phyloP scores from a whole-genome alignment of 768 basidiomycete genomes.

The Suillus placidus region DNA sequence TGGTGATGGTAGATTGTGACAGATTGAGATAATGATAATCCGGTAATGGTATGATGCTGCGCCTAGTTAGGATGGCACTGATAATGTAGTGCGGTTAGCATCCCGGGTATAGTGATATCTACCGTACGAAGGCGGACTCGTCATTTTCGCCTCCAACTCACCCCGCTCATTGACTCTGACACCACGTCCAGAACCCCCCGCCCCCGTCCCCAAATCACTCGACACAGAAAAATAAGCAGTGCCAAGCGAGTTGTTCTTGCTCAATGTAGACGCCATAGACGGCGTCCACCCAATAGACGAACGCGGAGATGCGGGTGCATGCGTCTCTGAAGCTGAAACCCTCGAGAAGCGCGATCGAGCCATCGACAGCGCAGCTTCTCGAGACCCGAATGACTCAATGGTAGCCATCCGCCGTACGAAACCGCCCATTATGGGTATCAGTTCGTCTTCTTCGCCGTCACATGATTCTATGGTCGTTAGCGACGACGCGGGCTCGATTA shows the following conservation, averaged over 20 bases:
- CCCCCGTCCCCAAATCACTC: constrained; percentile 20
- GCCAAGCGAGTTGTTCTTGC: constrained; percentile 19
- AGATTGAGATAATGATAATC: constrained; percentile 3
- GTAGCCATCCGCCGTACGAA: constrained; percentile 78
- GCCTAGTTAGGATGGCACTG: background rate
- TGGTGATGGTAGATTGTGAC: background rate
- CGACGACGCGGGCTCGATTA: background rate
- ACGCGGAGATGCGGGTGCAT: constrained; percentile 22
- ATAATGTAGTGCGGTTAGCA: background rate
- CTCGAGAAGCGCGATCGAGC: constrained; percentile 33
- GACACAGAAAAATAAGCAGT: constrained; percentile 31
- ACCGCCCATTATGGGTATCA: constrained; percentile 63
- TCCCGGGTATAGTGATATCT: constrained; percentile 17
- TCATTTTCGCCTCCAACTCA: constrained; percentile 22
- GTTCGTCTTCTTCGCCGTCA: constrained; percentile 30
- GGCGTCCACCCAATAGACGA: constrained; percentile 27
- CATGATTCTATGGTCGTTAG: background rate
- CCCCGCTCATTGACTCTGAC: constrained; percentile 31
- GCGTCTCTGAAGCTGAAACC: constrained; percentile 20
- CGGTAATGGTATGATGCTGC: background rate
- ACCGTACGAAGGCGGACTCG: constrained; percentile 16
- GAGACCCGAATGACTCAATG: constrained; percentile 75
- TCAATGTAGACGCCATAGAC: background rate
- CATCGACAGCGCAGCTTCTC: constrained; percentile 44
- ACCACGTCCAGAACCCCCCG: constrained; percentile 6